A percentile compares a stretch with the other conserved stretches of the same genome.
These are phyloP conservation scores for Xylariales sp. DNA, from an alignment of 2,329 filamentous ascomycete genomes.

Conservation along the genomic window DNA sequence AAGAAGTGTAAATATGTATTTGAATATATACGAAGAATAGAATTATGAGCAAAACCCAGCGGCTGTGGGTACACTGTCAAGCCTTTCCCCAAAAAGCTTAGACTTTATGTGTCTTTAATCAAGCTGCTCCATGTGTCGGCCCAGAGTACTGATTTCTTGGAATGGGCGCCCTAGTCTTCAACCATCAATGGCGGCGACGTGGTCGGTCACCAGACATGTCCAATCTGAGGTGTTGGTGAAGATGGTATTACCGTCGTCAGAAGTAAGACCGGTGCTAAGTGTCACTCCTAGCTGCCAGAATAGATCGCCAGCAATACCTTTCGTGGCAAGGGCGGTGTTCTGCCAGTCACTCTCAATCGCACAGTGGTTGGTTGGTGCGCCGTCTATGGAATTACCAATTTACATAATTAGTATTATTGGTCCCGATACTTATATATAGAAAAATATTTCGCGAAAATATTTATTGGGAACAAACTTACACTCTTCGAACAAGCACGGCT, in stretches of 20 bases:
- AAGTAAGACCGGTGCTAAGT: slow-evolving; percentile 33
- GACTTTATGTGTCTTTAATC: no score
- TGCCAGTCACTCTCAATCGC: slow-evolving; percentile 24
- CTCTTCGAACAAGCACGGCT: slow-evolving; percentile 35
- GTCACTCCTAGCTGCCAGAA: slow-evolving; percentile 28
- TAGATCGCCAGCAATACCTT: slow-evolving; percentile 21
- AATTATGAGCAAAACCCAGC: no score
- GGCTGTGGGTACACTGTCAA: no score
- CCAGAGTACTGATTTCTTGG: no score
- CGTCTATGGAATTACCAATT: slow-evolving; percentile 19
- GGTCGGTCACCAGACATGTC: slow-evolving; percentile 39
- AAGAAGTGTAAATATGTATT: no score
- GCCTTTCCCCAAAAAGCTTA: no score
- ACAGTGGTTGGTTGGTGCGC: slow-evolving; percentile 21
- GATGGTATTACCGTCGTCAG: slow-evolving; percentile 41
- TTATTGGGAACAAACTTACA: slow-evolving; percentile 32
- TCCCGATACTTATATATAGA: no score
- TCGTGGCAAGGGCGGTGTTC: slow-evolving; percentile 18
- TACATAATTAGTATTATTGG: no score
- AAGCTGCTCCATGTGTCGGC: no score
- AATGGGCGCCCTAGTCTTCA: no score
- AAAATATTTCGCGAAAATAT: no score
- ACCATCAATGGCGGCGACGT: slow-evolving; percentile 30
- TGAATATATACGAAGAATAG: no score
- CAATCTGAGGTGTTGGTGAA: slow-evolving; percentile 36